phyloP scores from a whole-genome alignment of 2,329 filamentous ascomycete species.

The Chalara sp. region DNA sequence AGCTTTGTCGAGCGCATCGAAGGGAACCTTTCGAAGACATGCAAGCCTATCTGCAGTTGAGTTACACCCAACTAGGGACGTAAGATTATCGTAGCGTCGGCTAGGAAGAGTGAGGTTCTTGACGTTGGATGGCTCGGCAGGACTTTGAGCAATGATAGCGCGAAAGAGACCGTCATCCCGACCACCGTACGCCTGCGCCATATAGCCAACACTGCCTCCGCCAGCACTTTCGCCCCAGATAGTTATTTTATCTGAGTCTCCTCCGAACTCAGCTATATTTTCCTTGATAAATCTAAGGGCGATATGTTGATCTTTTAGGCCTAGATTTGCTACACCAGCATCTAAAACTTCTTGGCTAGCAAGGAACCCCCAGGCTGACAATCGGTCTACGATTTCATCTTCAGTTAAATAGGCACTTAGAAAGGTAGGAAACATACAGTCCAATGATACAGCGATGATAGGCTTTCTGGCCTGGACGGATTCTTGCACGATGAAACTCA shows the following conservation, averaged over 20 bases:
- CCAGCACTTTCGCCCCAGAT: conserved; percentile 38
- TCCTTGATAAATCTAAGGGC: conserved; percentile 52
- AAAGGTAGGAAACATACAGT: not conserved
- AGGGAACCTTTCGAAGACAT: conserved; percentile 21
- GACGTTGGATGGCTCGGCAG: not conserved
- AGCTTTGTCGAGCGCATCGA: conserved; percentile 22
- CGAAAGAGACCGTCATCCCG: conserved; percentile 46
- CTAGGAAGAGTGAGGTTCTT: not conserved
- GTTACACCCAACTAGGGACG: conserved; percentile 9
- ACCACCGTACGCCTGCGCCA: conserved; percentile 41
- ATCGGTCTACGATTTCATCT: conserved; percentile 46
- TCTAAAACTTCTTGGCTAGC: conserved; percentile 43
- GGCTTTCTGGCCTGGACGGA: not conserved
- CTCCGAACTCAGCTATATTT: conserved; percentile 41
- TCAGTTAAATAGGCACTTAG: too few relatives aligned
- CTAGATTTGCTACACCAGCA: conserved; percentile 52
- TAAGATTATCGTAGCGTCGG: not conserved
- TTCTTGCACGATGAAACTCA: not conserved
- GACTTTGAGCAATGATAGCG: conserved; percentile 39
- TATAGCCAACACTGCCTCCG: conserved; percentile 36
- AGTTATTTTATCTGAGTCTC: conserved; percentile 31
- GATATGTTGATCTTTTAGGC: conserved; percentile 52
- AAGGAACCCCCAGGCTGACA: conserved; percentile 62
- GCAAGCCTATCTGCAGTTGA: conserved; percentile 14
- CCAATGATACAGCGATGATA: not conserved